Conservation (phyloP, 2,329 filamentous ascomycete species). For the Fusarium xyrophilum region DNA sequence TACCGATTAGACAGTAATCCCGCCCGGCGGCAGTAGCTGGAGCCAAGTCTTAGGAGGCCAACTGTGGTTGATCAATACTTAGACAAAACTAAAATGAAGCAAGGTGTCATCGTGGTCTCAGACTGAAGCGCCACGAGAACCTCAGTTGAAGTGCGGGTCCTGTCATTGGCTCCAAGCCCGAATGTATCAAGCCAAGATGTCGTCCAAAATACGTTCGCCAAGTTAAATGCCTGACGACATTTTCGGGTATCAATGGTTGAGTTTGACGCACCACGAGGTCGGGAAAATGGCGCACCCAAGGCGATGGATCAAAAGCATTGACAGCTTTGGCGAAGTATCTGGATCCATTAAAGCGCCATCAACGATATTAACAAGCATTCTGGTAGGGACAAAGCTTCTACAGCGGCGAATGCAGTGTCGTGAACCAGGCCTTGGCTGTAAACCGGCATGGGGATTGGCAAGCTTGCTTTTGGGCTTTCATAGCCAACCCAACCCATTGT, state of each 20-base stretch:
- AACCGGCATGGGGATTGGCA: neutral
- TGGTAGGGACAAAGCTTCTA: neutral
- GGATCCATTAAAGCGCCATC: neutral
- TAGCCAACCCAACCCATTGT: neutral
- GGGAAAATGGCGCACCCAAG: neutral
- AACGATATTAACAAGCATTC: neutral
- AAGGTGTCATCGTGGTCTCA: neutral
- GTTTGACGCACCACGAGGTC: neutral
- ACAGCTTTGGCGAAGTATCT: neutral
- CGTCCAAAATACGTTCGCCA: neutral
- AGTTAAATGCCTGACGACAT: neutral
- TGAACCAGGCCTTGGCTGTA: neutral
- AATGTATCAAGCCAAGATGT: neutral
- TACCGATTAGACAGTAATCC: neutral
- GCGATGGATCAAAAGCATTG: neutral
- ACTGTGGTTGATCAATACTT: too few species aligned
- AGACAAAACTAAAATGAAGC: neutral
- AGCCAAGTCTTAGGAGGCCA: too few species aligned
- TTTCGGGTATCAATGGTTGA: neutral
- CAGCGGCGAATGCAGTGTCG: too few species aligned
- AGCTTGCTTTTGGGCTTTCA: rapidly evolving
- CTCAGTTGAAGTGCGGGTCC: neutral
- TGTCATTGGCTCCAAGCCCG: neutral
- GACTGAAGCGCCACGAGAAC: neutral
- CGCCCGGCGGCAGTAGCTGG: neutral